These are phyloP conservation scores for Gaeumannomyces sp. DNA, from an alignment of 2,329 filamentous ascomycete genomes.

Conservation along the genomic window DNA sequence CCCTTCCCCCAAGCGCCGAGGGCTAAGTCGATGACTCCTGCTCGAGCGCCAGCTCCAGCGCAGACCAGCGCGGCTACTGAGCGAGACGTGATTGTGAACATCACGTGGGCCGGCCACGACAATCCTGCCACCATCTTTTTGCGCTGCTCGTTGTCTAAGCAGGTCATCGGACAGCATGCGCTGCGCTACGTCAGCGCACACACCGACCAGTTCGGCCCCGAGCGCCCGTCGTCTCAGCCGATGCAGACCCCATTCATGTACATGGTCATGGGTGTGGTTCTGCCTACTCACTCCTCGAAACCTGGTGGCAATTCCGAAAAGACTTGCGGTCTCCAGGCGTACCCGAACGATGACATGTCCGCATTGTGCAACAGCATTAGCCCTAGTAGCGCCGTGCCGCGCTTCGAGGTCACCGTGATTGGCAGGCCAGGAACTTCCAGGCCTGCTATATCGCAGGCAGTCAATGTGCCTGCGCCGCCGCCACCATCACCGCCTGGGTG, in stretches of 20 bases:
- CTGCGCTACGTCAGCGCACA: constrained; percentile 28
- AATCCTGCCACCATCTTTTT: constrained; percentile 14
- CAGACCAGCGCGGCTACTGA: not conserved
- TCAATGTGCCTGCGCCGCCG: too few species aligned
- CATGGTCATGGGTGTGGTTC: not conserved
- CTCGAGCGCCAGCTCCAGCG: too few species aligned
- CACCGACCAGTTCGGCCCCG: constrained; percentile 10
- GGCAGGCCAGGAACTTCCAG: not conserved
- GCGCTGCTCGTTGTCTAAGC: constrained; percentile 3
- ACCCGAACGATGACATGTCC: constrained; percentile 23
- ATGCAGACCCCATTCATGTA: not conserved
- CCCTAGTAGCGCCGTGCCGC: constrained; percentile 16
- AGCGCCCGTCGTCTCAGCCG: not conserved
- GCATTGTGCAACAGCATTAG: constrained; percentile 17
- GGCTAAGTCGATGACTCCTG: not conserved
- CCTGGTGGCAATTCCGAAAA: not conserved
- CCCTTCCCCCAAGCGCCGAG: not conserved
- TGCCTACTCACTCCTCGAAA: not conserved
- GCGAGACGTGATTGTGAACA: constrained; percentile 17
- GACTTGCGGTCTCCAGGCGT: constrained; percentile 24
- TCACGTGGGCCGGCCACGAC: constrained; percentile 17
- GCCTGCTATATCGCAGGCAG: not conserved
- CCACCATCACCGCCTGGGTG: too few species aligned
- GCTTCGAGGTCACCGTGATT: constrained; percentile 24
- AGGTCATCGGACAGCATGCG: constrained; percentile 15